These are phyloP conservation scores for Oenanthe sinensis DNA, from an alignment of 129 eudicot species.

Conservation along the genomic window DNA sequence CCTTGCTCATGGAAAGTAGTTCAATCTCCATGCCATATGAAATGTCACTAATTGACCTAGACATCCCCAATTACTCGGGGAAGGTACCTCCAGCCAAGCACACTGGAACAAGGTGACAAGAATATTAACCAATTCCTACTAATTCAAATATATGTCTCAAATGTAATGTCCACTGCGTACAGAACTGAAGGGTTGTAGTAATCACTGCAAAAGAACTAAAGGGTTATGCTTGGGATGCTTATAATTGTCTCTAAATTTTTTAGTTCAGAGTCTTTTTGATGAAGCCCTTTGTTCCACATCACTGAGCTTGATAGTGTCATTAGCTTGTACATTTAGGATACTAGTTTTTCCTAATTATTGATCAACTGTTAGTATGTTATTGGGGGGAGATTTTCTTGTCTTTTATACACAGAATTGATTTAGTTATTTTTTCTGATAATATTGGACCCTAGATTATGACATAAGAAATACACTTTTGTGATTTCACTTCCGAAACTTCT, in stretches of 20 bases:
- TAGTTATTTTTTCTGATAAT: slow-evolving; percentile 4
- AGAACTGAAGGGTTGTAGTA: background rate
- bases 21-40: slow-evolving; percentile 14
- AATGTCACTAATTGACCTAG: slow-evolving; percentile 16
- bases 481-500: background rate
- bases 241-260: background rate
- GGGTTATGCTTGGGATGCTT: background rate
- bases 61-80: slow-evolving; percentile 8
- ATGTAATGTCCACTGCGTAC: background rate
- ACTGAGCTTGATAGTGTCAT: slow-evolving; percentile 12
- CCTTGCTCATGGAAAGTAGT: slow-evolving; percentile 13
- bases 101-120: slow-evolving; percentile 14
- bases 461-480: background rate
- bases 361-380: background rate
- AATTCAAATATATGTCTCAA: background rate
- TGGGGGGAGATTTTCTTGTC: background rate
- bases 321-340: slow-evolving; percentile 16
- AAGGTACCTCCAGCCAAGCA: slow-evolving; percentile 13
- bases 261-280: background rate
- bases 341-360: background rate
- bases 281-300: background rate
- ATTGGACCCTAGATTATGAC: background rate
- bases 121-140: background rate
- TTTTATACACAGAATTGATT: background rate
- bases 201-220: background rate